These are phyloP conservation scores for Diplodia scrobiculata DNA, from an alignment of 2,329 filamentous ascomycete genomes.

Conservation along the genomic window DNA sequence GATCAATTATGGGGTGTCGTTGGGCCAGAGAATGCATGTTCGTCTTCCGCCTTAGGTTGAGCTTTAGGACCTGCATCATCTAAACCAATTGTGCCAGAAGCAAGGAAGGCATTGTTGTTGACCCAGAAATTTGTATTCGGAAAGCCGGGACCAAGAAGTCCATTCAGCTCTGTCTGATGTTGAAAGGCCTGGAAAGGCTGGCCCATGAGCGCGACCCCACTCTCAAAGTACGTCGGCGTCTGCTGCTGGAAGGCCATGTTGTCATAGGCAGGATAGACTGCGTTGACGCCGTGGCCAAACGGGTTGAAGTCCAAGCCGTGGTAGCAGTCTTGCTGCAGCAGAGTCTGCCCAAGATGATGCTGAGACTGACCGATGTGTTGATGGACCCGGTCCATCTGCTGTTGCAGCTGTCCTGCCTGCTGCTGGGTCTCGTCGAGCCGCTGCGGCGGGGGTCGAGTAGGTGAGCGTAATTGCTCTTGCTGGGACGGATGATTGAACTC, in stretches of 20 bases:
- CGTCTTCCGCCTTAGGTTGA: not conserved
- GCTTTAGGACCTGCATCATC: slow-evolving; percentile 1
- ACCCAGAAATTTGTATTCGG: not conserved
- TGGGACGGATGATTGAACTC: slow-evolving; percentile 33
- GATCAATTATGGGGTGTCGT: not conserved
- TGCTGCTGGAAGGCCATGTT: slow-evolving; percentile 1
- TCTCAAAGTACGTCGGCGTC: not conserved
- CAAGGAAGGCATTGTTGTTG: not conserved
- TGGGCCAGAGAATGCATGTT: not conserved
- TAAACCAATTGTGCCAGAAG: not conserved
- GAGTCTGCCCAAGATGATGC: not conserved
- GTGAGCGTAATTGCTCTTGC: not conserved
- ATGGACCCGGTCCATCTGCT: not conserved
- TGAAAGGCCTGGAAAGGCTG: slow-evolving; percentile 4
- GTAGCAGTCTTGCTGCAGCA: slow-evolving; percentile 3
- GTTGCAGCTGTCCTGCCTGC: not conserved
- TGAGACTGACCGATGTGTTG: not conserved
- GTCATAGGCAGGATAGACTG: not conserved
- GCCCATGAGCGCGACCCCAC: not conserved
- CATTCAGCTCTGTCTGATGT: not conserved
- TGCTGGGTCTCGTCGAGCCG: not conserved
- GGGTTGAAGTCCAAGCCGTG: not conserved
- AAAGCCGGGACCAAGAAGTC: not conserved
- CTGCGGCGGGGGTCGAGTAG: not conserved
- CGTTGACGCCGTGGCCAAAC: not conserved